Base-by-base conservation (phyloP, 768 basidiomycete species). In the Sporobolomyces phaffii region DNA sequence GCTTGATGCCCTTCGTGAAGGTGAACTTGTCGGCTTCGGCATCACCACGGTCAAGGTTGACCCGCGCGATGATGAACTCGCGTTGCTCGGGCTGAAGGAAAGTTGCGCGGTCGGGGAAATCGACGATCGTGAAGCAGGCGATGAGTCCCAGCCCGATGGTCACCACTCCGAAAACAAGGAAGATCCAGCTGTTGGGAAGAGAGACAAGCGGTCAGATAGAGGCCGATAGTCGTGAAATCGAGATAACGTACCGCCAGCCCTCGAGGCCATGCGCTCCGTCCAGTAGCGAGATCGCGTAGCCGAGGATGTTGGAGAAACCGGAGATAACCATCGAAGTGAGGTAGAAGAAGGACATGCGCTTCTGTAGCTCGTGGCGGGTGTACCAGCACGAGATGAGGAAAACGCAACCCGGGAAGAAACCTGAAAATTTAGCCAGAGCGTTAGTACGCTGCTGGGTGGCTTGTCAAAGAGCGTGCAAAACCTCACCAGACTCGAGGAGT, bases 61-160 rank as follows among this genome's bases (percentile, higher is more conserved):
- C 72, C 17, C 76, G 65, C 8, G 70, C 63, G 34, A 74, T 59
- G 43, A 74, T 48, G 47, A 69, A 68, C 17, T 29, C 47, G 20
- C 56, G 73, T 64, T 78, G 71, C 10, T 76, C 74, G 20, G 57
- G 50, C 0, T 65, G 64, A 31, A 78, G 69, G 75, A 77, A 78
- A n/a, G 50, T 75, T 43, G 64, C 70, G 62, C 74, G 74, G 52
- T 76, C 77, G 36, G 77, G 77, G 75, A 78, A 78, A 61, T 78
- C 76, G 48, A 76, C 74, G 36, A 68, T 43, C 50, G 73, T 29
- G 57, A 75, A 50, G 34, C 28, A 57, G n/a, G 71, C 70, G 50
- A 75, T 34, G 31, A 76, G 22, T 17, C 73, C 75, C 43, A 76
- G 68, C 2, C 43, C 73, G 43, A 73, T 57, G 3, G 72, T 73